A percentile compares a stretch with the other conserved stretches of the same genome.
Evolutionary conservation across 352 stramenopile genomes (phyloP).

Genomic region (Blastocystis sp.): DNA sequence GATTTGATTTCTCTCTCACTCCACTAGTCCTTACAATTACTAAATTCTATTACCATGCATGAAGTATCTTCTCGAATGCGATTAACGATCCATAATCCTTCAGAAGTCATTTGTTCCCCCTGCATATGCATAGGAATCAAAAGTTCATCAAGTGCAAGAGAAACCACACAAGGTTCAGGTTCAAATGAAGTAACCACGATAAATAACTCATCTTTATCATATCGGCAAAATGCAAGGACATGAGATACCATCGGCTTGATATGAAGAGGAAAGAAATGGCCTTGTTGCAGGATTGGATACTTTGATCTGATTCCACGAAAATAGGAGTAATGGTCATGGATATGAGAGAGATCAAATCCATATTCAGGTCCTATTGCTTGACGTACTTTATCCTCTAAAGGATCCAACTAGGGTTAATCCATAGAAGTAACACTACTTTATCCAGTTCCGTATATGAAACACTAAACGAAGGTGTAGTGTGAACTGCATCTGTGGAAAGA

Average conservation of each 20-base stretch:
- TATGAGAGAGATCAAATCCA: constrained; percentile 64
- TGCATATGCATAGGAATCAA: not conserved
- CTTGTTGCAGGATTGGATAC: not conserved
- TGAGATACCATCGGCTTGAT: constrained; percentile 16
- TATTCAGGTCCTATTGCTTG: constrained; percentile 59
- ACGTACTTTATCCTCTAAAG: constrained; percentile 30
- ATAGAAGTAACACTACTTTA: not conserved
- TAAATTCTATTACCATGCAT: not conserved
- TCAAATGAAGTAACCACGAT: constrained; percentile 61
- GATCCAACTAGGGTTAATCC: not conserved
- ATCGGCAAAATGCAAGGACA: constrained; percentile 58
- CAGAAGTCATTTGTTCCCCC: not conserved
- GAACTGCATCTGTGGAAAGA: not conserved
- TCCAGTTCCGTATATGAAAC: constrained; percentile 48
- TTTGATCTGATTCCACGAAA: not conserved
- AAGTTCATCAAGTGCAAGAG: constrained; percentile 28
- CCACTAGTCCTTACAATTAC: not conserved
- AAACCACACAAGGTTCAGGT: not conserved
- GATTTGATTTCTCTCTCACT: not conserved
- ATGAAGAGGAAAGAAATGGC: constrained; percentile 9
- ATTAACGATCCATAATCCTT: constrained; percentile 13
- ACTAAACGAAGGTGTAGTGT: not conserved
- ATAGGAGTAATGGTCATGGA: constrained; percentile 63
- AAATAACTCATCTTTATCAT: constrained; percentile 22
- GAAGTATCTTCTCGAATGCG: not conserved